phyloP scores from a whole-genome alignment of 768 basidiomycete genomes.

The Epithele typhae region DNA sequence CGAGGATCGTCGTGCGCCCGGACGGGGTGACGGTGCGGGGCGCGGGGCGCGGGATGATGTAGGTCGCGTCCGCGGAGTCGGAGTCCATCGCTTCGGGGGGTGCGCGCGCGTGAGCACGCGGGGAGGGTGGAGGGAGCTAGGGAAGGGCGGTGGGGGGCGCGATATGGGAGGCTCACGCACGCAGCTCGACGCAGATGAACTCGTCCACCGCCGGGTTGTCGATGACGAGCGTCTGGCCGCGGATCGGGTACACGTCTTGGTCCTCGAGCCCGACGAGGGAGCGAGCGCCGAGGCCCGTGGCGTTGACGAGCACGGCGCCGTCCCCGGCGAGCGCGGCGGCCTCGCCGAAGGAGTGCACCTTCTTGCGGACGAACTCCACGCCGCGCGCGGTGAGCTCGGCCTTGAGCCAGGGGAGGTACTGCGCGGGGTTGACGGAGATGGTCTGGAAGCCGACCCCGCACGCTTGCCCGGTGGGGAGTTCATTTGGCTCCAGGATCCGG shows the following conservation, averaged over 20 bases:
- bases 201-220: constrained; percentile 60
- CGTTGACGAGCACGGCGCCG: constrained; percentile 48
- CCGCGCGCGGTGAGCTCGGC: constrained; percentile 33
- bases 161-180: constrained; percentile 19
- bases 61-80: constrained; percentile 32
- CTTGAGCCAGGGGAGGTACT: constrained; percentile 48
- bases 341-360: constrained; percentile 42
- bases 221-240: constrained; percentile 82
- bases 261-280: constrained; percentile 83
- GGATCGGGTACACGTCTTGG: constrained; percentile 63
- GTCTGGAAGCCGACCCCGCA: constrained; percentile 43
- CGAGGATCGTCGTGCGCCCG: constrained; percentile 40
- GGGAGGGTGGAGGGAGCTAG: not conserved
- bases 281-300: constrained; percentile 58
- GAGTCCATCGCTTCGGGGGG: not conserved
- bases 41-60: constrained; percentile 60
- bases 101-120: not conserved
- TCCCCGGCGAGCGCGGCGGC: constrained; percentile 35
- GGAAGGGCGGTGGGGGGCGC: not conserved
- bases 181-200: constrained; percentile 22
- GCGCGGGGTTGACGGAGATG: constrained; percentile 44
- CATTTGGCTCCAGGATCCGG: constrained; percentile 26
- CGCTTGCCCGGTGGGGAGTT: constrained; percentile 31
- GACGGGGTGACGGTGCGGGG: constrained; percentile 23
- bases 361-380: constrained; percentile 40